Base-by-base conservation (phyloP, 2,329 filamentous ascomycete genomes). In the Fusarium sp. region DNA sequence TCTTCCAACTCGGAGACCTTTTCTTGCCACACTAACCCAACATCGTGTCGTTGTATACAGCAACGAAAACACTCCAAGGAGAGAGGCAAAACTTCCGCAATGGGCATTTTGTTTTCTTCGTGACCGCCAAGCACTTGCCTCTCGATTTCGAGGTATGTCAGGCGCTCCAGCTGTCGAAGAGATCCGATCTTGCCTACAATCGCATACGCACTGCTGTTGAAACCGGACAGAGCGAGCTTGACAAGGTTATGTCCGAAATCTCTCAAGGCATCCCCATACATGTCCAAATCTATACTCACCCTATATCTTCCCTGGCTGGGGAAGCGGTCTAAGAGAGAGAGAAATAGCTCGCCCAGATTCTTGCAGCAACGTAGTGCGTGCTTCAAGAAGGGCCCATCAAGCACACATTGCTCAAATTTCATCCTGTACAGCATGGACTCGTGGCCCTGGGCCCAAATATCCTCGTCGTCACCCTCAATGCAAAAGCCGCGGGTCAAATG, bases 151-250 rank as follows among this genome's bases (percentile, higher is more conserved):
- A 56, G 46, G 20, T 20, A 20, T 17, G 17, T 22, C 13, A 52
- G 46, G 6, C 47, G n/a, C 26, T 43, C 1, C 11, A 56, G 46
- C 26, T 32, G 28, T 28, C 22, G 20, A 22, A 52, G 46, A 14
- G 46, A 56, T 19, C 53, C 53, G 4, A 56, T 56, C 26, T n/a
- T 43, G 37, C 46, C 20, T 41, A 13, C 17, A n/a, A 13, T 30
- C 10, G 17, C 3, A 6, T 26, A 14, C 13, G 13, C 7, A 10
- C 19, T 14, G 7, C 8, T 7, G 8, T 20, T 11, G 14, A 4
- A 17, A 52, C 6, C 26, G 4, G 19, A 22, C 13, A 56, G 14
- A 11, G 10, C 13, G 4, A 56, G 15, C 8, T n/a, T 28, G 46
- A 43, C n/a, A 4, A 56, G 35, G 7, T 20, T 20, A 7, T 43